A percentile compares a stretch with the other conserved stretches of the same genome.
These are phyloP conservation scores for Pythium folliculosum DNA, from an alignment of 352 stramenopile genomes.

Conservation along the genomic window DNA sequence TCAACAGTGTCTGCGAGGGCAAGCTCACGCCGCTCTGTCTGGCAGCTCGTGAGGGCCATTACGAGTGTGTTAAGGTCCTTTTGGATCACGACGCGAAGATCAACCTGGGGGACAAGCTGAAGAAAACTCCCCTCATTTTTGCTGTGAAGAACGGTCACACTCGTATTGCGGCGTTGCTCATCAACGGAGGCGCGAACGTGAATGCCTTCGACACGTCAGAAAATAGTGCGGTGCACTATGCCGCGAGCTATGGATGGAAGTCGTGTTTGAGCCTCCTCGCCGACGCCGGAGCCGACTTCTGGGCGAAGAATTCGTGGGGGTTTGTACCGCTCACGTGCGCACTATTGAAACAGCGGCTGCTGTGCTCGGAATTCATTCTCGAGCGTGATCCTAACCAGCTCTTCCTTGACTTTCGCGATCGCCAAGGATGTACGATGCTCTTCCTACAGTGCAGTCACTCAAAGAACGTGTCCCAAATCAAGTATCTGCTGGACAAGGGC, in stretches of 20 bases:
- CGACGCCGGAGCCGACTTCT: slow-evolving; percentile 61
- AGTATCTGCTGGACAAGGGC: slow-evolving; percentile 71
- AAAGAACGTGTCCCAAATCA: slow-evolving; percentile 54
- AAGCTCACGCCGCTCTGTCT: slow-evolving; percentile 67
- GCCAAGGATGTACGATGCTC: slow-evolving; percentile 75
- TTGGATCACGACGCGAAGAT: slow-evolving; percentile 58
- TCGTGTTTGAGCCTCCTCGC: slow-evolving; percentile 63
- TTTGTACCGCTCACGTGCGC: slow-evolving; percentile 75
- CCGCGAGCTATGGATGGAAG: slow-evolving; percentile 73
- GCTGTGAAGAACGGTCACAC: slow-evolving; percentile 79
- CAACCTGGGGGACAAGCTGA: slow-evolving; percentile 68
- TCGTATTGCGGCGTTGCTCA: slow-evolving; percentile 46
- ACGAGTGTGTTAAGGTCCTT: slow-evolving; percentile 56
- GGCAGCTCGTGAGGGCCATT: slow-evolving; percentile 55
- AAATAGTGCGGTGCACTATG: slow-evolving; percentile 78
- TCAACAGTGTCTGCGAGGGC: slow-evolving; percentile 47
- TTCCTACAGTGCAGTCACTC: slow-evolving; percentile 82
- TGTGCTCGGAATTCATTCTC: slow-evolving; percentile 66
- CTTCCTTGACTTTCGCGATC: slow-evolving; percentile 75
- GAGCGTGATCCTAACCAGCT: slow-evolving; percentile 53
- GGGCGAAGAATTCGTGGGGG: slow-evolving; percentile 71
- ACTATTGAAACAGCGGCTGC: slow-evolving; percentile 59
- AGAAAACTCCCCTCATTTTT: slow-evolving; percentile 76
- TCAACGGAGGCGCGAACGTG: slow-evolving; percentile 73
- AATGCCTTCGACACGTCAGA: slow-evolving; percentile 78